Percentiles rank a stretch among this genome's conserved stretches.
These are phyloP conservation scores for Neurospora crassa DNA, from an alignment of 2,329 filamentous ascomycete genomes.

Conservation along the genomic window DNA sequence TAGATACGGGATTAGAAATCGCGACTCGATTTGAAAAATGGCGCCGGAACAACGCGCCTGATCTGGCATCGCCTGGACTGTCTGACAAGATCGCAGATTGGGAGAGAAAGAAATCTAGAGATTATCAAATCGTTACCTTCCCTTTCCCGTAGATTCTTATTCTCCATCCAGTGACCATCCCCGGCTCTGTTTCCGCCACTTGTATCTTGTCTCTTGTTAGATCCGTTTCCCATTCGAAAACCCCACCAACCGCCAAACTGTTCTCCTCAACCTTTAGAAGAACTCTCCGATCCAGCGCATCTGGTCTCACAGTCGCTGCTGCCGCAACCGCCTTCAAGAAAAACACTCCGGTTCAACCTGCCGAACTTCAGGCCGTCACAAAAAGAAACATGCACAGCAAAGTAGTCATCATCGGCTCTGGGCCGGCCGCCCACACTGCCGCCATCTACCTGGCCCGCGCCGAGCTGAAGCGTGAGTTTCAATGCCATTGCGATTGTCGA, in stretches of 20 bases:
- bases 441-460: conserved; percentile 93
- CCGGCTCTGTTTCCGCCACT: neutral
- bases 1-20: neutral
- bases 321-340: conserved; percentile 53
- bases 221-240: neutral
- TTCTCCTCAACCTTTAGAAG: conserved; percentile 77
- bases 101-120: neutral
- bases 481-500: neutral
- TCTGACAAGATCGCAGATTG: neutral
- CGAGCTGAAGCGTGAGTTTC: conserved; percentile 66
- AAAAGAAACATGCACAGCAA: conserved; percentile 77
- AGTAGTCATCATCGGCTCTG: conserved; percentile 88
- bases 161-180: neutral
- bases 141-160: neutral
- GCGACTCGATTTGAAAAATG: neutral
- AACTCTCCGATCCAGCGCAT: conserved; percentile 64
- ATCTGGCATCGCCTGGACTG: neutral
- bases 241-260: conserved; percentile 62
- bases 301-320: conserved; percentile 64
- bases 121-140: neutral
- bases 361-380: conserved; percentile 28
- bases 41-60: neutral
- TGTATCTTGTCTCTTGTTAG: neutral
- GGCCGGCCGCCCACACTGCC: conserved; percentile 93
- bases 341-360: conserved; percentile 23